phyloP scores from a whole-genome alignment of 495 filamentous ascomycete species.

The Friedmanniomyces simplex region DNA sequence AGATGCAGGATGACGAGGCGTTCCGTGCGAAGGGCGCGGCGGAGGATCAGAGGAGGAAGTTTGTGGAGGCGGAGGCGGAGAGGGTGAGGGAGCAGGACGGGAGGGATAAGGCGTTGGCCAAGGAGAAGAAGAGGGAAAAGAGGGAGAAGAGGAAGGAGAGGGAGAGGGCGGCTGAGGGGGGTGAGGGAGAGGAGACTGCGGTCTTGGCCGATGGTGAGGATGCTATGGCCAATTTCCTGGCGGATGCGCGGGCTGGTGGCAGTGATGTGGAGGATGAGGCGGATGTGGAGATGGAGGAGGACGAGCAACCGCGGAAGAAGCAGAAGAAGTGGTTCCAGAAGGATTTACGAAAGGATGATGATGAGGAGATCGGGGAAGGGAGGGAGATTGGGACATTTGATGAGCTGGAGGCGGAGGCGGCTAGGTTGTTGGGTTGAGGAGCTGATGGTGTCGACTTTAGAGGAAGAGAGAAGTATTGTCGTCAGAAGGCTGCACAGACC shows the following conservation, averaged over 20 bases:
- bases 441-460: too few species aligned
- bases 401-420: constrained; percentile 80
- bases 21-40: constrained; percentile 67
- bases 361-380: constrained; percentile 34
- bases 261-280: constrained; percentile 22
- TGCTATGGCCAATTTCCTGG: constrained; percentile 25
- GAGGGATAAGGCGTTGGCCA: constrained; percentile 67
- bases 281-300: constrained; percentile 8
- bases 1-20: constrained; percentile 69
- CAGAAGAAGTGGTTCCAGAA: constrained; percentile 38
- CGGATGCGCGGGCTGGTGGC: constrained; percentile 34
- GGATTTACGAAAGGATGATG: constrained; percentile 18
- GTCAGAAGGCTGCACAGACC: too few species aligned
- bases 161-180: constrained; percentile 49
- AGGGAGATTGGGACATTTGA: constrained; percentile 71
- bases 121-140: constrained; percentile 75
- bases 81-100: constrained; percentile 69
- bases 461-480: too few species aligned
- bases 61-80: constrained; percentile 60
- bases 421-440: constrained; percentile 43
- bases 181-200: constrained; percentile 35
- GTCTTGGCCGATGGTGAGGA: constrained; percentile 26
- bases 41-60: constrained; percentile 61
- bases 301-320: constrained; percentile 24
- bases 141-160: constrained; percentile 72